phyloP scores from a whole-genome alignment of 1,139 yeast genomes.

The Geotrichum reessii region DNA sequence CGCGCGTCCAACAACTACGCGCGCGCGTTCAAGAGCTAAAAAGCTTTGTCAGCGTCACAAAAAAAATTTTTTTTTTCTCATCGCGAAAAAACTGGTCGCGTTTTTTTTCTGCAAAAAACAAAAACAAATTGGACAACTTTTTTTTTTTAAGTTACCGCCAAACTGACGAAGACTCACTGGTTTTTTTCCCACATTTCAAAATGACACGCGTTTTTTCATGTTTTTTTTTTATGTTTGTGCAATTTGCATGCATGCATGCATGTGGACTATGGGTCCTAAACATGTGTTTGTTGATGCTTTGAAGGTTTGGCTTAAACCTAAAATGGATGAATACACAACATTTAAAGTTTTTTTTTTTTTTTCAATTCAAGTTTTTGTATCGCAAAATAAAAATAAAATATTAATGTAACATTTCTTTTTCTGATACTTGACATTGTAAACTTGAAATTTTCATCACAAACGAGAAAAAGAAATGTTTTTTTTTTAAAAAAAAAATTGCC shows the following conservation, averaged over 20 bases:
- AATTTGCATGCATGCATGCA: constrained; percentile 3
- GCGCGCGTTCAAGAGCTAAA: constrained; percentile 46
- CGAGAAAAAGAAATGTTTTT: background rate
- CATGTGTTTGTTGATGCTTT: constrained; percentile 3
- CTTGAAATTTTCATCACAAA: background rate
- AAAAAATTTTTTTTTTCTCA: background rate
- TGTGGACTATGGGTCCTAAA: constrained; percentile 3
- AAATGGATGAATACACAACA: background rate
- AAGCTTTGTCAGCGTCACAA: too few relatives aligned
- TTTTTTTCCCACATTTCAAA: too few relatives aligned
- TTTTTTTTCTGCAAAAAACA: too few relatives aligned
- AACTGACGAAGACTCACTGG: too few relatives aligned
- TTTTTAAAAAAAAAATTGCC: background rate
- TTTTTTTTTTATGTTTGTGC: too few relatives aligned
- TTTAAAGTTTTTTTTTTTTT: background rate
- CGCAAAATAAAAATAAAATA: too few relatives aligned
- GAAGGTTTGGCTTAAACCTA: background rate
- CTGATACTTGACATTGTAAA: too few relatives aligned
- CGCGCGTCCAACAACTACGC: too few relatives aligned
- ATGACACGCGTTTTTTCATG: background rate
- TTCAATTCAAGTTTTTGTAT: background rate
- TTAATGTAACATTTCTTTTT: background rate
- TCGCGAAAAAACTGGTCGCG: too few relatives aligned
- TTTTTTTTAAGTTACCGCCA: too few relatives aligned
- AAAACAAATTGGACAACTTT: too few relatives aligned